These are phyloP conservation scores for Penicillium sp. DNA, from an alignment of 2,329 filamentous ascomycete genomes.

Conservation along the genomic window DNA sequence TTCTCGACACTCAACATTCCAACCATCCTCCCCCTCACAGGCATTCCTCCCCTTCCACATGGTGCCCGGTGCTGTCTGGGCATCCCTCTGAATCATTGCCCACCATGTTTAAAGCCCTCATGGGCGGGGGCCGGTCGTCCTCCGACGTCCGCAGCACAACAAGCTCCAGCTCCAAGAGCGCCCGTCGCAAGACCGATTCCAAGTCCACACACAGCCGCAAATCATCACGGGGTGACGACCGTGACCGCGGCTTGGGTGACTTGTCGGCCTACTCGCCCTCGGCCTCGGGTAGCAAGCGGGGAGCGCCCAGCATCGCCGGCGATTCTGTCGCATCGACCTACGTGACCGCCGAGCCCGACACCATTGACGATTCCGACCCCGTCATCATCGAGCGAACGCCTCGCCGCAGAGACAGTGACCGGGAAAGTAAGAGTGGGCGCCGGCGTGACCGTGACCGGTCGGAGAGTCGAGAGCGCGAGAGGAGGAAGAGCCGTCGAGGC, in stretches of 20 bases:
- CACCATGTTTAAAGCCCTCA: slow-evolving; percentile 41
- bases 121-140: slow-evolving; percentile 38
- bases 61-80: slow-evolving; percentile 25
- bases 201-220: slow-evolving; percentile 40
- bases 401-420: slow-evolving; percentile 28
- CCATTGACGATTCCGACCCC: slow-evolving; percentile 28
- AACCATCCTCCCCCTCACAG: slow-evolving; percentile 3
- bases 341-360: slow-evolving; percentile 40
- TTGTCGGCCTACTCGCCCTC: slow-evolving; percentile 29
- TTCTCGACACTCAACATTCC: slow-evolving; percentile 7
- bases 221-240: slow-evolving; percentile 48
- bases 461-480: slow-evolving; percentile 29
- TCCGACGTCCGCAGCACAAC: slow-evolving; percentile 34
- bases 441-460: slow-evolving; percentile 30
- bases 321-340: slow-evolving; percentile 39
- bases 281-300: slow-evolving; percentile 26
- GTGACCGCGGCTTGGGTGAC: slow-evolving; percentile 42
- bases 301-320: slow-evolving; percentile 27
- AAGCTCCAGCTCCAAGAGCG: slow-evolving; percentile 32
- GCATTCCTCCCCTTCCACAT: slow-evolving; percentile 24
- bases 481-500: slow-evolving; percentile 18
- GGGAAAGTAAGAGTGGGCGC: slow-evolving; percentile 24
- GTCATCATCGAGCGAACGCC: slow-evolving; percentile 31
- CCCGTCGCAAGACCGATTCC: slow-evolving; percentile 34
- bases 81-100: slow-evolving; percentile 29